Conservation (phyloP, 768 basidiomycete species). For the Termitomyces sp. region DNA sequence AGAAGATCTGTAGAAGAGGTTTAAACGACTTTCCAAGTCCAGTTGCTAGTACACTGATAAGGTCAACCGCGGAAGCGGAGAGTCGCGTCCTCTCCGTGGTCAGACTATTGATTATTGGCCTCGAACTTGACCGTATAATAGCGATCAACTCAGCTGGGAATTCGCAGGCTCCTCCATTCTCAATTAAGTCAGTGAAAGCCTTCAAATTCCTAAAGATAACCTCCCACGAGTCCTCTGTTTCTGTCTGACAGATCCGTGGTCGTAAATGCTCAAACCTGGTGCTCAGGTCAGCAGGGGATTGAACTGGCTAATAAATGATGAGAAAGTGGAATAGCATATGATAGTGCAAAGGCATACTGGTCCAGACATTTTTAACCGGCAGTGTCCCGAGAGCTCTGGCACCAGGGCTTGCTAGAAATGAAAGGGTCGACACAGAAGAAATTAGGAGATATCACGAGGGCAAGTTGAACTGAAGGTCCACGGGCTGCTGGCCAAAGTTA, state of each 20-base stretch:
- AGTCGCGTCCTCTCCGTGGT: conserved; percentile 16
- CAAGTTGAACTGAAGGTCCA: background rate
- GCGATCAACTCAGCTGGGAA: conserved; percentile 13
- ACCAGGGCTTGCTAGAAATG: background rate
- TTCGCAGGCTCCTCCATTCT: conserved; percentile 15
- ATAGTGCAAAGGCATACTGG: conserved; percentile 1
- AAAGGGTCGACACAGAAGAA: background rate
- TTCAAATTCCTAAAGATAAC: conserved; percentile 8
- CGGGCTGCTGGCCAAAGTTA: background rate
- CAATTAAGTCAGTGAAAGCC: conserved; percentile 7
- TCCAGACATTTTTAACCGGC: background rate
- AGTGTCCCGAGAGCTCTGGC: background rate
- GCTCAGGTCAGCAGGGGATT: conserved; percentile 7
- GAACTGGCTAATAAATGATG: conserved; percentile 2
- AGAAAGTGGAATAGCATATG: background rate
- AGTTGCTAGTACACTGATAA: conserved; percentile 40
- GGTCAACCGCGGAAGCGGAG: conserved; percentile 11
- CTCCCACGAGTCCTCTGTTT: conserved; percentile 19
- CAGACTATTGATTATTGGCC: conserved; percentile 13
- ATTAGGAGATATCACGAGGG: background rate
- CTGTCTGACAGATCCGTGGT: conserved; percentile 9
- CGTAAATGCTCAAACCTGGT: conserved; percentile 7
- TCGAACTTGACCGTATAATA: conserved; percentile 13
- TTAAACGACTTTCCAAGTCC: conserved; percentile 62
- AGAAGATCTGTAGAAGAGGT: conserved; percentile 55